These are phyloP conservation scores for Yarrowia sp. DNA, from an alignment of 805 yeast species.

Conservation along the genomic window DNA sequence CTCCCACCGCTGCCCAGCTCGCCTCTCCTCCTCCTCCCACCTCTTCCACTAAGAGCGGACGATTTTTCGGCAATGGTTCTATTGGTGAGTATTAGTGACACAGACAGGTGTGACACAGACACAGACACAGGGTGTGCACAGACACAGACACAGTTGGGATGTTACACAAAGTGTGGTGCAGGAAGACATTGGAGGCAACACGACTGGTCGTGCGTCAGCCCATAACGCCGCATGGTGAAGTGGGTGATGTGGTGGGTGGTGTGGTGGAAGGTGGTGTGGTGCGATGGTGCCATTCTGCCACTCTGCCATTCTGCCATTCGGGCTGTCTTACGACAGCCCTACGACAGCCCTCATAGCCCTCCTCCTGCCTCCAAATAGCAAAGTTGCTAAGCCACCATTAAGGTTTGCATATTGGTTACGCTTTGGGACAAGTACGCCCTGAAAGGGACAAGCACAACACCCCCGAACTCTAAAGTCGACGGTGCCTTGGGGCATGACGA, in stretches of 20 bases:
- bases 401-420: conserved; percentile 24
- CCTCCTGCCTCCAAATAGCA: too few relatives aligned
- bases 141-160: not conserved
- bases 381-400: conserved; percentile 12
- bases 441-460: conserved; percentile 14
- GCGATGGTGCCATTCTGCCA: too few relatives aligned
- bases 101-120: not conserved
- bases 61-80: conserved; percentile 83
- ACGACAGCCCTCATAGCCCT: too few relatives aligned
- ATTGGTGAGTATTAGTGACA: conserved; percentile 31
- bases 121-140: not conserved
- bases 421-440: conserved; percentile 1
- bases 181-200: not conserved
- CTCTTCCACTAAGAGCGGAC: conserved; percentile 75
- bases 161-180: not conserved
- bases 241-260: too few relatives aligned
- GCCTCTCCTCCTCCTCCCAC: conserved; percentile 95
- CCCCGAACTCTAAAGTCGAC: not conserved
- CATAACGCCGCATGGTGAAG: too few relatives aligned
- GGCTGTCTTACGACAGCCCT: too few relatives aligned
- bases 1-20: conserved; percentile 95
- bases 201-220: not conserved
- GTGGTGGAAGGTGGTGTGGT: too few relatives aligned
- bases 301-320: too few relatives aligned
- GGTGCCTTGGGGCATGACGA: not conserved